A percentile compares a stretch with the other conserved stretches of the same genome.
Conservation (phyloP, 73 alveolate genomes). For the Stentor coeruleus region DNA sequence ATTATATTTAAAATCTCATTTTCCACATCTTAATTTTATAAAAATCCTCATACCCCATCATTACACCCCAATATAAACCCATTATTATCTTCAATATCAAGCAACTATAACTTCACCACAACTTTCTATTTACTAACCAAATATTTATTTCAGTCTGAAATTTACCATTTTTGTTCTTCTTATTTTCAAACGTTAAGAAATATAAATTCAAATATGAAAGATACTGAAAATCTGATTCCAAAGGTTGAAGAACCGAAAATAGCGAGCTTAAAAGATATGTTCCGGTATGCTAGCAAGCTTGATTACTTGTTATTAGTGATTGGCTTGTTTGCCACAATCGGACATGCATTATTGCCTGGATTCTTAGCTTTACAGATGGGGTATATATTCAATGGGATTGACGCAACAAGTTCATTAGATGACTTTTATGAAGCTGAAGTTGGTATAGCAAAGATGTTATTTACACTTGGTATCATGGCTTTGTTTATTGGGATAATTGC, state of each 20-base stretch:
- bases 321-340: constrained; percentile 35
- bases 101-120: too few relatives aligned
- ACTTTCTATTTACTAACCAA: too few relatives aligned
- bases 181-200: too few relatives aligned
- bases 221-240: too few relatives aligned
- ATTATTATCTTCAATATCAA: not conserved
- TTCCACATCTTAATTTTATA: not conserved
- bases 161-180: too few relatives aligned
- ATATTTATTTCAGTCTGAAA: too few relatives aligned
- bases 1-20: too few relatives aligned
- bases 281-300: constrained; percentile 36
- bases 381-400: not conserved
- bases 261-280: not conserved
- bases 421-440: not conserved
- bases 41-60: not conserved
- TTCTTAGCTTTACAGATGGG: constrained; percentile 5
- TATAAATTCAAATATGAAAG: too few relatives aligned
- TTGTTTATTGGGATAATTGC: constrained; percentile 4
- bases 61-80: not conserved
- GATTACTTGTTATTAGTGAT: constrained; percentile 37
- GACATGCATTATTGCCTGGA: constrained; percentile 7
- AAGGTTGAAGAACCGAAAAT: not conserved
- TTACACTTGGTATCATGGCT: not conserved
- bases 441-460: not conserved
- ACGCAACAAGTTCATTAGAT: not conserved